phyloP scores from a whole-genome alignment of 2,329 filamentous ascomycete species.

The Cladosporium cucumerinum region DNA sequence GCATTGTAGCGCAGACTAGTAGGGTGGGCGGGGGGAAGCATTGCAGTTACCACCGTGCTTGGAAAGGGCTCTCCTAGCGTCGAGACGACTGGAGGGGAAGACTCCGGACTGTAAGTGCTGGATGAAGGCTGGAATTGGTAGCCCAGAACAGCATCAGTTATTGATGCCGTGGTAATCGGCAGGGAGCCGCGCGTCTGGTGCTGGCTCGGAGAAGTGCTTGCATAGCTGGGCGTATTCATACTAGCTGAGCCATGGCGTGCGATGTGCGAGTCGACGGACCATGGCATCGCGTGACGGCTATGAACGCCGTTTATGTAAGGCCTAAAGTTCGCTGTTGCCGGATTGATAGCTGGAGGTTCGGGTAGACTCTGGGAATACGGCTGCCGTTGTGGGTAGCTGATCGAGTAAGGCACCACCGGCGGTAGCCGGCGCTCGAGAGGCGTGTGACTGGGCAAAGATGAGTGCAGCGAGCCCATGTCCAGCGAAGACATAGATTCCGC shows the following conservation, averaged over 20 bases:
- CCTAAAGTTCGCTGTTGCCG: slow-evolving; percentile 21
- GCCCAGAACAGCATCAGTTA: slow-evolving; percentile 24
- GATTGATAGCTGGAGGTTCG: slow-evolving; percentile 26
- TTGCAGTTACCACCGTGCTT: slow-evolving; percentile 18
- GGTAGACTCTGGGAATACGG: slow-evolving; percentile 22
- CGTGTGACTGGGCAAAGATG: slow-evolving; percentile 32
- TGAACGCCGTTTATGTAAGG: slow-evolving; percentile 29
- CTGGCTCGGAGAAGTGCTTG: background rate
- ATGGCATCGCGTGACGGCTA: slow-evolving; percentile 32
- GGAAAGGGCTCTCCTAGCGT: slow-evolving; percentile 23
- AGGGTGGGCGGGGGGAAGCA: slow-evolving; percentile 24
- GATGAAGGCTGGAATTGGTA: slow-evolving; percentile 27
- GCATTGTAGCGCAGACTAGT: background rate
- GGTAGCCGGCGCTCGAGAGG: slow-evolving; percentile 33
- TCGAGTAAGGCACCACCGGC: slow-evolving; percentile 25
- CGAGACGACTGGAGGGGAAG: slow-evolving; percentile 24
- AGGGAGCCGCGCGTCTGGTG: background rate
- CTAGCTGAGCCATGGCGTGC: background rate
- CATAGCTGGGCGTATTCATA: background rate
- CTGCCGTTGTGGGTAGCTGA: slow-evolving; percentile 20
- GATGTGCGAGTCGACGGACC: slow-evolving; percentile 22
- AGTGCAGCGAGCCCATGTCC: slow-evolving; percentile 35
- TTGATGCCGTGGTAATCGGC: background rate
- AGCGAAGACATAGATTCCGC: slow-evolving; percentile 31
- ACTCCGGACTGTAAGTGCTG: slow-evolving; percentile 25